Base-by-base conservation (phyloP, 1,139 yeast species). In the Nematodospora anomalae region DNA sequence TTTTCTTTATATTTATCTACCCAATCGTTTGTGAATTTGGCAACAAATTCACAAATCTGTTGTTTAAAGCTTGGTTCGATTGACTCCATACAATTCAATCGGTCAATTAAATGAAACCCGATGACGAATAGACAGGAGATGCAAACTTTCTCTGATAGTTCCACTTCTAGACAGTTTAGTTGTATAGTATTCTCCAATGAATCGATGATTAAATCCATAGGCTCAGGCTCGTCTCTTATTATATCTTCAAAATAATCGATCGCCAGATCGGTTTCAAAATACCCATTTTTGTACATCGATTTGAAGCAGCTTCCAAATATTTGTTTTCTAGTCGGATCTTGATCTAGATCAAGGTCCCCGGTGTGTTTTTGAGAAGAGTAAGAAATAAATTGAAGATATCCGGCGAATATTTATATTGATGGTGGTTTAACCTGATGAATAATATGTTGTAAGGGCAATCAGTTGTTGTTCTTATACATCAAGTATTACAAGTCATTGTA, bases 61-160 rank as follows among this genome's bases (percentile, higher is more conserved):
- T 27, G 12, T 14, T 11, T 11, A 20, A 10, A 15, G n/a, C 30
- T 15, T n/a, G 30, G n/a, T 9, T 27, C 30, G 5, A 14, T 15
- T 5, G 18, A n/a, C 11, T 16, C 11, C 4, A 9, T 27, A n/a
- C 4, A 6, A 11, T 16, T 14, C 15, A 27, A 14, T 20, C 18
- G 4, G 11, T 27, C 30, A 4, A 9, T 11, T 5, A 15, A 9
- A 20, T 15, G 6, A 27, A 27, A 27, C 6, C 21, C 12, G 7
- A 27, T 27, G 5, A 27, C 30, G 18, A 27, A 27, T n/a, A 27
- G 6, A 15, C 21, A 16, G 7, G 30, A n/a, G 14, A 27, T 7
- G 18, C 12, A 9, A 5, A 11, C 30, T 16, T n/a, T 11, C 31
- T 33, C 36, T 18, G 23, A 25, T 4, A n/a, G 11, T 9, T 6